A percentile compares a stretch with the other conserved stretches of the same genome.
Conservation (phyloP, 345 rosid genomes). For the Gossypium arboreum region DNA sequence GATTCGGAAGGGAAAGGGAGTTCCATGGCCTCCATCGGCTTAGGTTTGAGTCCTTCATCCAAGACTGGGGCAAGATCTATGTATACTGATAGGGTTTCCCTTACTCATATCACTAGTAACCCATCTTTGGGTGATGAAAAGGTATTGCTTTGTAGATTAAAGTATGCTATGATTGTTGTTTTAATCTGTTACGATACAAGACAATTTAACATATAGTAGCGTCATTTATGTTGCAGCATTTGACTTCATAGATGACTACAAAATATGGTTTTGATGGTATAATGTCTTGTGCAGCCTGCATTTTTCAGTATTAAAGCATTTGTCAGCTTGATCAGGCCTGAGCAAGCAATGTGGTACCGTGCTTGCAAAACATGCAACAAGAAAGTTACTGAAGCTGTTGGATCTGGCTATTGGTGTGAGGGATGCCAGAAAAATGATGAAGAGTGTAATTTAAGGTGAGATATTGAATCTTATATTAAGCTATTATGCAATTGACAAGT, state of each 20-base stretch:
- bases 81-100: constrained; percentile 58
- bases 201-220: background rate
- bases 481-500: background rate
- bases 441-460: constrained; percentile 69
- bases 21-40: constrained; percentile 66
- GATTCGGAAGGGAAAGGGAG: constrained; percentile 80
- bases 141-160: constrained; percentile 36
- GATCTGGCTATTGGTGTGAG: constrained; percentile 96
- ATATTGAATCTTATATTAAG: background rate
- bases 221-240: background rate
- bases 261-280: background rate
- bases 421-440: constrained; percentile 87
- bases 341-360: constrained; percentile 92
- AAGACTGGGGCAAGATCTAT: constrained; percentile 62
- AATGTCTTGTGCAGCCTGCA: constrained; percentile 52
- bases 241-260: background rate
- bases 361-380: constrained; percentile 95
- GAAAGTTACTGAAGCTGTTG: constrained; percentile 82
- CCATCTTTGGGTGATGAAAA: constrained; percentile 70
- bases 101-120: constrained; percentile 60
- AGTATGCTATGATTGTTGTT: background rate
- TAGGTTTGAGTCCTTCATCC: constrained; percentile 52
- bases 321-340: constrained; percentile 77
- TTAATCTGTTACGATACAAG: background rate
- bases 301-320: constrained; percentile 60